Base-by-base conservation (phyloP, 257 asterid genomes). In the Datura wrightii region DNA sequence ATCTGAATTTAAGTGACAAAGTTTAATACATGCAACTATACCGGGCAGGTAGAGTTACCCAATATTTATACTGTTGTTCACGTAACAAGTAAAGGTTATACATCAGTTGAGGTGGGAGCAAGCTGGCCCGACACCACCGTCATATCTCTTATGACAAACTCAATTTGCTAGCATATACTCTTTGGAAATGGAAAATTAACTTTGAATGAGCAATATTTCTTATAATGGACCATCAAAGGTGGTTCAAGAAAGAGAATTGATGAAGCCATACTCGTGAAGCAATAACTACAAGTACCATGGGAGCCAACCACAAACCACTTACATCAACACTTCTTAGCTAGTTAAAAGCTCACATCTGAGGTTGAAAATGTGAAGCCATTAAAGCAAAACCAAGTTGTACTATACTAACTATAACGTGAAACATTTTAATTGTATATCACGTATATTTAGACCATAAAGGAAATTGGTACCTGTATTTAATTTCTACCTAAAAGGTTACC, bases 241-340 rank as follows among this genome's bases (percentile, higher is more conserved):
- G 10, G 76, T 67, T 67, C 50, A 67, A 67, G 13, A 67, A 67
- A 39, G 50, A 67, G 5, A 13, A 67, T 0, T 67, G 79, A 39
- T 69, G 79, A 78, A 78, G 48, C 8, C 82, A 78, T 78, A 31
- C 63, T 78, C 82, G 82, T 78, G 82, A 78, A 52, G 82, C 41
- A 52, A 78, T 78, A 78, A 52, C 24, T 52, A 67, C 76, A 36
- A 6, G 31, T 6, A 37, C 48, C 76, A 37, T 37, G 50, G 76
- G 76, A 67, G 50, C 58, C 63, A 78, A 78, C 63, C 42, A 48
- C 42, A 72, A 72, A 72, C 58, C 62, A 76, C 31, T 24, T 52
- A 78, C 63, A 50, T 15, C 44, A 24, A 54, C 41, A 62, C 72
- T 11, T 65, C 4, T 4, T 34, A 31, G 19, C 7, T 31, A 65